Evolutionary conservation across 345 rosid genomes (phyloP), one percentile per base, ranked within the genome.

Genomic region (Triadica sebifera): DNA sequence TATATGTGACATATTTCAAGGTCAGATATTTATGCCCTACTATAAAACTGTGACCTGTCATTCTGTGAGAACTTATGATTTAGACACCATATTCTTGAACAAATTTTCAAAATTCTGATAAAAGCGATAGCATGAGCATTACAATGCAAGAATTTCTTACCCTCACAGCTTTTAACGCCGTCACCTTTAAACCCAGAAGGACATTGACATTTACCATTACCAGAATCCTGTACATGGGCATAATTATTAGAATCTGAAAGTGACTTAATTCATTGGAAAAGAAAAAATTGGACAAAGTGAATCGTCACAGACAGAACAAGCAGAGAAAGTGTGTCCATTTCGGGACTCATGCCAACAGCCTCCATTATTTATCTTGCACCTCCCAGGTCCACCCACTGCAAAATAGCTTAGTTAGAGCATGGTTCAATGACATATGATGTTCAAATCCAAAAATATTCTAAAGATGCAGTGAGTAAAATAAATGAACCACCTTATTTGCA

Each of bases 161-260:
- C 99, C 74, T 76, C 85, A 70, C 99, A 96, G 72, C 78, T 91
- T 67, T 88, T 93, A 65, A 85, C 76, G 67, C 98, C 98, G 9
- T 93, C 98, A 45, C 99, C 99, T 82, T 83, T 90, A 52, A 93
- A 91, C 63, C 99, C 99, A 0, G 82, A 74, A 79, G 99, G 99
- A 70, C 99, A 96, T 59, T 91, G 82, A 71, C 99, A 96, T 67
- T 89, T 91, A 73, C 78, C 86, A 70, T 61, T 89, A 73, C 86
- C 94, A 53, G 67, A 70, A 83, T 89, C 98, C 99, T 95, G 85
- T 68, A 79, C 39, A 72, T 56, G 73, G 71, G 47, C 34, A 61
- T 22, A 51, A 68, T 70, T n/a, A n/a, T n/a, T 65, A 85, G 67
- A 77, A 77, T 17, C 64, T 78, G 4, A 74, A 56, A 10, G 25